phyloP scores from a whole-genome alignment of 2,329 filamentous ascomycete genomes.

The Lecanicillium sp. region DNA sequence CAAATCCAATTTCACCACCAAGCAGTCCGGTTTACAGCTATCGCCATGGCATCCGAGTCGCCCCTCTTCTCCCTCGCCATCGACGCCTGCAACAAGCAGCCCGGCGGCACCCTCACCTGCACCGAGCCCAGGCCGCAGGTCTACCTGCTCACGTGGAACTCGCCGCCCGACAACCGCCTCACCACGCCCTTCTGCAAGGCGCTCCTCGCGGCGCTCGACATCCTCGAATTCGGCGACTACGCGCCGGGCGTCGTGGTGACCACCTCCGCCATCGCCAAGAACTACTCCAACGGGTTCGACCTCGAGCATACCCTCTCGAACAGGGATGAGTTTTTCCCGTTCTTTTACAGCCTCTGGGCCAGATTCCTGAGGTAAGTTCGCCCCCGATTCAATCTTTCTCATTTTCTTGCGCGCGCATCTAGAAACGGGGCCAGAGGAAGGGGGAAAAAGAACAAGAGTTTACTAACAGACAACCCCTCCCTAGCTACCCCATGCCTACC shows the following conservation, averaged over 20 bases:
- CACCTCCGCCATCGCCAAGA: constrained; percentile 68
- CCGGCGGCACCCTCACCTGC: constrained; percentile 55
- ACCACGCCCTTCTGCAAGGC: constrained; percentile 62
- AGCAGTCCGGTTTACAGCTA: too few species aligned
- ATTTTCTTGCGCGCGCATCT: constrained; percentile 8
- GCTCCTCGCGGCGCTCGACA: constrained; percentile 65
- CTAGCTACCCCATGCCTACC: constrained; percentile 70
- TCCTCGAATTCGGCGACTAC: constrained; percentile 58
- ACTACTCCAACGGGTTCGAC: constrained; percentile 81
- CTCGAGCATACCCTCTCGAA: constrained; percentile 58
- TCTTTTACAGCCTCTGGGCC: constrained; percentile 59
- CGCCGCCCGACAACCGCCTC: constrained; percentile 70
- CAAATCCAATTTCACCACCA: not conserved
- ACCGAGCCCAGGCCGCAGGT: constrained; percentile 53
- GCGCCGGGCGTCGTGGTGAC: constrained; percentile 70
- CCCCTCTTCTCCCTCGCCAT: constrained; percentile 56
- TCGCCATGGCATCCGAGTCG: not conserved
- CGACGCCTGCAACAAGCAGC: constrained; percentile 35
- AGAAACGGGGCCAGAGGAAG: constrained; percentile 9
- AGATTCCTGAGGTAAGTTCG: constrained; percentile 40
- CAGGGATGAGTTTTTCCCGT: constrained; percentile 52
- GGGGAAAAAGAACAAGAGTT: too few species aligned
- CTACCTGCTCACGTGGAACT: constrained; percentile 68
- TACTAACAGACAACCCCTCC: not conserved
- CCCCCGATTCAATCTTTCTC: constrained; percentile 15